Percentiles rank a stretch among this genome's conserved stretches.
These are phyloP conservation scores for Leccinum subgranulosum DNA, from an alignment of 768 basidiomycete genomes.

Conservation along the genomic window DNA sequence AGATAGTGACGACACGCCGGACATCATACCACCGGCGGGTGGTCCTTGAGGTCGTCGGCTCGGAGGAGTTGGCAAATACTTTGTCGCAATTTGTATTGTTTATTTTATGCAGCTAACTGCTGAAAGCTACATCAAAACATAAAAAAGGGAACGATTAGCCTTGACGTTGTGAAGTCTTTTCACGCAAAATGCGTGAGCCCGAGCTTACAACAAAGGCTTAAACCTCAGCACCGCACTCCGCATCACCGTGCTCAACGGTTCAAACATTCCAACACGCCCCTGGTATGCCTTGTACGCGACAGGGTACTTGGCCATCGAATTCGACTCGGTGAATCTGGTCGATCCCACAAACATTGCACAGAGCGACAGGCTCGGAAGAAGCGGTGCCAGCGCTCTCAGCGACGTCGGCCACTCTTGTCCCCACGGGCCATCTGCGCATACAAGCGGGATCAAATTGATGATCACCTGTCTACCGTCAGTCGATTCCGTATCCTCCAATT, in stretches of 20 bases:
- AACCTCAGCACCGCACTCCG: conserved; percentile 38
- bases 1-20: too few relatives aligned
- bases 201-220: too few relatives aligned
- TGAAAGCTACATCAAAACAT: too few relatives aligned
- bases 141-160: too few relatives aligned
- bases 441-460: conserved; percentile 63
- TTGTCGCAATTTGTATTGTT: too few relatives aligned
- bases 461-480: conserved; percentile 46
- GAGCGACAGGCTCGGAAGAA: conserved; percentile 59
- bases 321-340: conserved; percentile 77
- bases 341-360: conserved; percentile 74
- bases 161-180: too few relatives aligned
- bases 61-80: too few relatives aligned
- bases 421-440: conserved; percentile 37
- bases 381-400: conserved; percentile 30
- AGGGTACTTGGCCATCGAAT: conserved; percentile 73
- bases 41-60: too few relatives aligned
- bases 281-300: conserved; percentile 69
- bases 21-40: too few relatives aligned
- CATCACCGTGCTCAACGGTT: conserved; percentile 44
- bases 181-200: too few relatives aligned
- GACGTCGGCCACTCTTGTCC: conserved; percentile 23
- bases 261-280: conserved; percentile 78
- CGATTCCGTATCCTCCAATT: not conserved
- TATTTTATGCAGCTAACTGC: too few relatives aligned